Evolutionary conservation across 371 early-diverging fungal genomes (phyloP).

Genomic region (Mortierella polycephala): DNA sequence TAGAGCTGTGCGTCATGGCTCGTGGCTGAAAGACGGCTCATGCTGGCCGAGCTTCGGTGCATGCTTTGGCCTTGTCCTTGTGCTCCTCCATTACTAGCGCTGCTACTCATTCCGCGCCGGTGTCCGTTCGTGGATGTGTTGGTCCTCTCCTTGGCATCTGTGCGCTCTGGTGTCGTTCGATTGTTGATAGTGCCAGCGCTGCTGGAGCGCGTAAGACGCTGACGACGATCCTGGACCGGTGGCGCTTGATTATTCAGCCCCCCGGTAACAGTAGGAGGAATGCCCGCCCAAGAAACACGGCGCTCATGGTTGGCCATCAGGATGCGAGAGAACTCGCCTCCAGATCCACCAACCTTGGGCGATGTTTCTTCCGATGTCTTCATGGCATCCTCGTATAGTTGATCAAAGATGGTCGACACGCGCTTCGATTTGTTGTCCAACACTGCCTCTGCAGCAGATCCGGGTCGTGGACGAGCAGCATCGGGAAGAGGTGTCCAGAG

Average conservation of each 20-base stretch:
- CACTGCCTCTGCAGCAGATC: slow-evolving; percentile 37
- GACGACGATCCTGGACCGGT: slow-evolving; percentile 12
- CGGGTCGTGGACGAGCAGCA: slow-evolving; percentile 36
- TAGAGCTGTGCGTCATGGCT: slow-evolving; percentile 6
- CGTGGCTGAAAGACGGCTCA: slow-evolving; percentile 27
- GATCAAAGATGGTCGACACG: slow-evolving; percentile 68
- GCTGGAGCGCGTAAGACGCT: slow-evolving; percentile 31
- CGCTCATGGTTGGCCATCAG: slow-evolving; percentile 47
- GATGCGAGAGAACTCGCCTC: slow-evolving; percentile 48
- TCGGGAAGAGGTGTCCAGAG: slow-evolving; percentile 43
- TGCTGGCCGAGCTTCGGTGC: slow-evolving; percentile 25
- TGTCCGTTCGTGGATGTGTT: slow-evolving; percentile 49
- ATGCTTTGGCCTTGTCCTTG: slow-evolving; percentile 6
- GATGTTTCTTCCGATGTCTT: slow-evolving; percentile 48
- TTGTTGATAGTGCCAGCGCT: slow-evolving; percentile 30
- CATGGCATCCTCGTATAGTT: slow-evolving; percentile 69
- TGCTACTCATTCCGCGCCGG: slow-evolving; percentile 39
- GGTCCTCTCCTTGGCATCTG: slow-evolving; percentile 7
- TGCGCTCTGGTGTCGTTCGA: slow-evolving; percentile 5
- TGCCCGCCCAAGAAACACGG: slow-evolving; percentile 50
- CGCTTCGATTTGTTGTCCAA: slow-evolving; percentile 58
- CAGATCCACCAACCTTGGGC: slow-evolving; percentile 51
- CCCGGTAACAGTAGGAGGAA: slow-evolving; percentile 20
- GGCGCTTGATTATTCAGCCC: slow-evolving; percentile 1
- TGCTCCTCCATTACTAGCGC: slow-evolving; percentile 24